phyloP scores from a whole-genome alignment of 2,329 filamentous ascomycete genomes.

The Claviceps sp. region DNA sequence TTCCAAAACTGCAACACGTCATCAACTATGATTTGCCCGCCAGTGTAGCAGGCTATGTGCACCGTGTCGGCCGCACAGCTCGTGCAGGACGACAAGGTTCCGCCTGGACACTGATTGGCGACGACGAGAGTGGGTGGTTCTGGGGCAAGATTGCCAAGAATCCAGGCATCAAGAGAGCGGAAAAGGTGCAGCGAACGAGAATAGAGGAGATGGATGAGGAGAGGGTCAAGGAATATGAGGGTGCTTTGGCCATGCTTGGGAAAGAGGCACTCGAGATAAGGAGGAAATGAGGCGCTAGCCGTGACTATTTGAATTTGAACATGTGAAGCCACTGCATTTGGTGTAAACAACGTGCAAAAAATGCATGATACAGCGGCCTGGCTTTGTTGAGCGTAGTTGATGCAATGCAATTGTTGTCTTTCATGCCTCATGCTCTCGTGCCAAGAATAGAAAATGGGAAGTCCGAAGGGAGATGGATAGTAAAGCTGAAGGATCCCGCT shows the following conservation, averaged over 20 bases:
- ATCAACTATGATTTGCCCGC: constrained; percentile 88
- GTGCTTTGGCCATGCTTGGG: constrained; percentile 48
- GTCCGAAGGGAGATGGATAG: too few species aligned
- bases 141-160: constrained; percentile 65
- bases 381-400: too few species aligned
- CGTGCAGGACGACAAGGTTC: constrained; percentile 62
- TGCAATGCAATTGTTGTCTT: too few species aligned
- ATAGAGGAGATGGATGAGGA: constrained; percentile 35
- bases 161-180: constrained; percentile 30
- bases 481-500: too few species aligned
- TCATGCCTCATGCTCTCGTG: too few species aligned
- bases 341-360: too few species aligned
- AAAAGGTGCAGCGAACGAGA: constrained; percentile 33
- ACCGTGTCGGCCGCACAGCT: constrained; percentile 83
- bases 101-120: constrained; percentile 77
- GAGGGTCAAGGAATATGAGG: constrained; percentile 34
- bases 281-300: constrained; percentile 8
- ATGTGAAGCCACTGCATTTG: too few species aligned
- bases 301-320: neutral
- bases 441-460: too few species aligned
- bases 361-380: too few species aligned
- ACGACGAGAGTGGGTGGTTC: constrained; percentile 82
- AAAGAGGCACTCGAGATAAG: constrained; percentile 37
- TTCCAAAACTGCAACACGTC: constrained; percentile 67
- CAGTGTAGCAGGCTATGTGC: constrained; percentile 72